These are phyloP conservation scores for Candida koratica DNA, from an alignment of 805 yeast species.

Conservation along the genomic window DNA sequence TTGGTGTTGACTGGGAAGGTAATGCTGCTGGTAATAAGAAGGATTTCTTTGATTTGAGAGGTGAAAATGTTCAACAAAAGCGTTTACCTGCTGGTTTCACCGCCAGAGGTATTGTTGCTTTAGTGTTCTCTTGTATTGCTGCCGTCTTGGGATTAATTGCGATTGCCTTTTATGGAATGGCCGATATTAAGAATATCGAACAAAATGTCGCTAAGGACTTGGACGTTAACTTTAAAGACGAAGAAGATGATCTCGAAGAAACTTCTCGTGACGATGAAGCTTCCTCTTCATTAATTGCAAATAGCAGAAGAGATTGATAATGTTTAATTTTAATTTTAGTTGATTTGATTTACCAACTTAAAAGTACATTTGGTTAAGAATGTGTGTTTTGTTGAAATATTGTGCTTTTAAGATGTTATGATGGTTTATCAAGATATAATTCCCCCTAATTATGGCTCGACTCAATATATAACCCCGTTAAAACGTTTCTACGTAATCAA, in stretches of 20 bases:
- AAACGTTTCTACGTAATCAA: not conserved
- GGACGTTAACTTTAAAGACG: conserved; percentile 42
- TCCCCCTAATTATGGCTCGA: conserved; percentile 12
- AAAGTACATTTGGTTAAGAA: conserved; percentile 6
- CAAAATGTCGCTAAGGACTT: conserved; percentile 56
- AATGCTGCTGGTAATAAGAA: conserved; percentile 85
- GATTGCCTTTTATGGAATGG: conserved; percentile 79
- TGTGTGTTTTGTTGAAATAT: conserved; percentile 5
- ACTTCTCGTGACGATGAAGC: conserved; percentile 2
- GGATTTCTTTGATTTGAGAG: conserved; percentile 63
- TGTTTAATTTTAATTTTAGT: conserved; percentile 3
- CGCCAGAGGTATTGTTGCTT: conserved; percentile 89
- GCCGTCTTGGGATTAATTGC: conserved; percentile 78
- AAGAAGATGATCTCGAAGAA: conserved; percentile 13
- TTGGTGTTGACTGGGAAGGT: conserved; percentile 55
- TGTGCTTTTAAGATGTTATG: conserved; percentile 3
- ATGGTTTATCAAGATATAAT: conserved; percentile 1
- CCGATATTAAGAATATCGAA: conserved; percentile 72
- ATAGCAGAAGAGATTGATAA: conserved; percentile 5
- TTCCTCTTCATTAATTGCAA: conserved; percentile 12
- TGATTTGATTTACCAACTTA: conserved; percentile 1
- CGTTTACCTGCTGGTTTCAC: conserved; percentile 86
- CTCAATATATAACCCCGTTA: conserved; percentile 9
- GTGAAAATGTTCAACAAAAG: conserved; percentile 66
- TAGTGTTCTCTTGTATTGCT: conserved; percentile 83